Conservation (phyloP, 345 rosid genomes). For the Corchorus olitorius region DNA sequence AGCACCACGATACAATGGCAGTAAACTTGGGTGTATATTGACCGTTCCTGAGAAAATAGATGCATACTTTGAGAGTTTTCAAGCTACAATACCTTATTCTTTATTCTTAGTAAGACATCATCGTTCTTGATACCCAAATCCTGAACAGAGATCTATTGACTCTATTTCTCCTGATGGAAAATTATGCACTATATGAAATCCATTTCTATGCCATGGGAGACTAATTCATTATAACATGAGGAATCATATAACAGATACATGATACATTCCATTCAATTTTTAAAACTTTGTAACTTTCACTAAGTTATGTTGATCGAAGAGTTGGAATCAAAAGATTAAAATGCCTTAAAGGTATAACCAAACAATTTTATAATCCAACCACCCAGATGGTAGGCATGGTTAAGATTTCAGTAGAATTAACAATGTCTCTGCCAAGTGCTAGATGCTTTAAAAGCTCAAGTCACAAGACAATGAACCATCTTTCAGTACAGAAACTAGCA, state of each 20-base stretch:
- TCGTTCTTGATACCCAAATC: background rate
- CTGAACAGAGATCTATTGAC: no score
- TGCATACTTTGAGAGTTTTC: conserved; percentile 1
- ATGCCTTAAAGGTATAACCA: background rate
- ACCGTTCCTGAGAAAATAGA: conserved; percentile 70
- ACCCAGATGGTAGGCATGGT: background rate
- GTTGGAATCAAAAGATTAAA: background rate
- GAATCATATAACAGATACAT: background rate
- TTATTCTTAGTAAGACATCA: background rate
- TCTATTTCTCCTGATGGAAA: background rate
- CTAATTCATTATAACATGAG: background rate
- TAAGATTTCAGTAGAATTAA: background rate
- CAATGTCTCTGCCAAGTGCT: background rate
- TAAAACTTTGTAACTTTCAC: background rate
- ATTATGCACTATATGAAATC: background rate
- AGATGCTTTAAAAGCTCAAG: conserved; percentile 6
- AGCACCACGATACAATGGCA: conserved; percentile 91
- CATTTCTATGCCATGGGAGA: background rate
- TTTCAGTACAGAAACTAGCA: background rate
- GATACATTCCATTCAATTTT: conserved; percentile 1
- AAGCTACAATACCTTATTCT: background rate
- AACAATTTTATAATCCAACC: background rate
- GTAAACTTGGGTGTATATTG: conserved; percentile 90
- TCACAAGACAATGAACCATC: background rate
- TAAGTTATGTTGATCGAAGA: background rate